Base-by-base conservation (phyloP, 805 yeast species). In the Teunomyces tritomae region DNA sequence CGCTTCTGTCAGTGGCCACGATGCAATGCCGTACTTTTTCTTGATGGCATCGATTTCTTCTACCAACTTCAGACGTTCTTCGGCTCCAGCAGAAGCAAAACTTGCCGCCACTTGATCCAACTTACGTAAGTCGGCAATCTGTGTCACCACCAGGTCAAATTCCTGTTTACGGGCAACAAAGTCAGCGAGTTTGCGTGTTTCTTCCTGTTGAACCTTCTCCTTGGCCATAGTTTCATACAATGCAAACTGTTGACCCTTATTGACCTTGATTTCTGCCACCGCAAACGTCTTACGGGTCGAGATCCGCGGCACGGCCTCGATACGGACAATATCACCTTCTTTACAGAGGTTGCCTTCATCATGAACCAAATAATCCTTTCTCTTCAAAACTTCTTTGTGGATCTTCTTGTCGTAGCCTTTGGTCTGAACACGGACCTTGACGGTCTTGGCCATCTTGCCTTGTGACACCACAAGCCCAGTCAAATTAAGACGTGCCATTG, bases 391-490 rank as follows among this genome's bases (percentile, higher is more conserved):
- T 55, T 88, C 89, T 69, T 87, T 87, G 64, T 87, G 86, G 53
- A 88, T 79, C 50, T 76, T 71, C 49, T 79, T 79, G 67, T 89
- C 86, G 73, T 84, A 89, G 37, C 80, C 79, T 60, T 83, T 84
- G 40, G 83, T 83, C 63, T 87, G 85, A 28, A 92, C 91, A 51
- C 96, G 80, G 50, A 92, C 97, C 71, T 90, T 91, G 53, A 92
- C 90, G 49, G 98, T 92, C 73, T 92, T 94, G 69, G 80, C 79
- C 97, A 91, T 94, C 67, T 89, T 89, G 37, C 98, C 98, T 63
- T 91, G 97, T 44, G 97, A 89, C 28, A 90, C 84, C 57, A 92
- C 98, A 68, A 89, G 83, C 40, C 99, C 99, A 42, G 89, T 72
- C 62, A 91, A 89, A 63, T 89, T 88, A 60, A 89, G 96, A 70